Evolutionary conservation across 2,329 filamentous ascomycete species (phyloP).

Genomic region (Ceratocystis smalleyi): DNA sequence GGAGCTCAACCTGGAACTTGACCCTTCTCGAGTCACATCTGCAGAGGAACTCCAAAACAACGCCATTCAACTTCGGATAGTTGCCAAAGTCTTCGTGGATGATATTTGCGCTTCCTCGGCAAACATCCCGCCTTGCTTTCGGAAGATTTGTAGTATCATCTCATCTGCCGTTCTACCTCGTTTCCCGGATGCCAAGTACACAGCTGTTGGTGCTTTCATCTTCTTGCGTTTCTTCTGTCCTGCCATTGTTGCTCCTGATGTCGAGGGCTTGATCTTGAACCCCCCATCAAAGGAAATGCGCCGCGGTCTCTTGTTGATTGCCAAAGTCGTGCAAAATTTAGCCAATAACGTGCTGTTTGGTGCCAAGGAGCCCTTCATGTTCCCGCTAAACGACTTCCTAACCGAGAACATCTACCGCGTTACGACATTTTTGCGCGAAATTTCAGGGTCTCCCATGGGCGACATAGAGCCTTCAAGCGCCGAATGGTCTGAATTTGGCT

Average conservation of each 20-base stretch:
- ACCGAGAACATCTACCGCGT: slow-evolving; percentile 53
- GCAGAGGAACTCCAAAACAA: slow-evolving; percentile 51
- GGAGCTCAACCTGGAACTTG: slow-evolving; percentile 51
- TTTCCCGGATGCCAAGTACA: slow-evolving; percentile 57
- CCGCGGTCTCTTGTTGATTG: slow-evolving; percentile 50
- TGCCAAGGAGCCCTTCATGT: slow-evolving; percentile 59
- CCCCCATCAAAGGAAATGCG: slow-evolving; percentile 54
- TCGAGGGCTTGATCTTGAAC: slow-evolving; percentile 46
- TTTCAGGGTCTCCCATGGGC: slow-evolving; percentile 42
- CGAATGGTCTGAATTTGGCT: slow-evolving; percentile 52
- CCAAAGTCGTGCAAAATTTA: slow-evolving; percentile 55
- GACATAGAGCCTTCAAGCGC: slow-evolving; percentile 27
- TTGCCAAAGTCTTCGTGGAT: slow-evolving; percentile 56
- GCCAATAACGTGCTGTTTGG: slow-evolving; percentile 59
- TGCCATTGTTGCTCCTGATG: slow-evolving; percentile 54
- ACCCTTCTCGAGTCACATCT: slow-evolving; percentile 44
- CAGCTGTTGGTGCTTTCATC: slow-evolving; percentile 54
- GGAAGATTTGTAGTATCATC: slow-evolving; percentile 54
- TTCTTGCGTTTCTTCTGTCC: slow-evolving; percentile 60
- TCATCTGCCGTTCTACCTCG: slow-evolving; percentile 45
- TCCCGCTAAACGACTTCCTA: slow-evolving; percentile 52
- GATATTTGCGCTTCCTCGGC: slow-evolving; percentile 49
- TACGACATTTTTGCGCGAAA: slow-evolving; percentile 50
- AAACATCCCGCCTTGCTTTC: slow-evolving; percentile 47
- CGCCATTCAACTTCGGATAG: slow-evolving; percentile 47